Evolutionary conservation across 768 basidiomycete genomes (phyloP), one percentile per base, ranked within the genome.

Genomic region (Hirschioporus abietinus): DNA sequence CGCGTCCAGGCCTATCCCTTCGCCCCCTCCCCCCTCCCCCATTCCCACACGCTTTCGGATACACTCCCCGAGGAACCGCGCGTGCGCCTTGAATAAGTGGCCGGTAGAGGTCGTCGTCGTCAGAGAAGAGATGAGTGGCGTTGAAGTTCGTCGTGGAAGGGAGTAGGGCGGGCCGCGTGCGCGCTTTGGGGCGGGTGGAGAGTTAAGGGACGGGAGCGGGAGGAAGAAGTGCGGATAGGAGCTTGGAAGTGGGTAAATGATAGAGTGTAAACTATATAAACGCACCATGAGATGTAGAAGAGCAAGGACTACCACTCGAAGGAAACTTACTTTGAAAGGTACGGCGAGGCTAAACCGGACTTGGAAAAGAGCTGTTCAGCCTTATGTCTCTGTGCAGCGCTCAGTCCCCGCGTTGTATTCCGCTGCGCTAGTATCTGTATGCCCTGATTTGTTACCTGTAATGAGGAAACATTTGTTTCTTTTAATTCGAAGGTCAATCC

Each of bases 381-480:
- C 1, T 72, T 70, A 18, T 68, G 68, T 23, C 79, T 70, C 20
- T 77, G 75, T 6, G 73, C 66, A 26, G 75, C 69, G 8, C 83
- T 78, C 70, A 91, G 81, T 1, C 90, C 90, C 69, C 91, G 81
- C 2, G 85, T 83, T 60, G 91, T 84, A 65, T 87, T 83, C 36
- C 82, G 70, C 42, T 83, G 79, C 58, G 82, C 74, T 70, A 80
- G 85, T 66, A 70, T 42, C 66, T 63, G n/a, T 27, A 58, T 67
- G 63, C 62, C 61, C 63, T 35, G 42, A 63, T 20, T 52, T 10
- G 42, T 15, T 52, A 10, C 20, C 42, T 52, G 4, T 15, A 52
- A 52, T 52, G 2, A 30, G n/a, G n/a, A n/a, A n/a, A n/a, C n/a
- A 30, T 30, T 30, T 30, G 8, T 30, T 30, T 30, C 30, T 30